Base-by-base conservation (phyloP, 228 moss, liverwort and hornwort species). In the Sphagnum fallax region DNA sequence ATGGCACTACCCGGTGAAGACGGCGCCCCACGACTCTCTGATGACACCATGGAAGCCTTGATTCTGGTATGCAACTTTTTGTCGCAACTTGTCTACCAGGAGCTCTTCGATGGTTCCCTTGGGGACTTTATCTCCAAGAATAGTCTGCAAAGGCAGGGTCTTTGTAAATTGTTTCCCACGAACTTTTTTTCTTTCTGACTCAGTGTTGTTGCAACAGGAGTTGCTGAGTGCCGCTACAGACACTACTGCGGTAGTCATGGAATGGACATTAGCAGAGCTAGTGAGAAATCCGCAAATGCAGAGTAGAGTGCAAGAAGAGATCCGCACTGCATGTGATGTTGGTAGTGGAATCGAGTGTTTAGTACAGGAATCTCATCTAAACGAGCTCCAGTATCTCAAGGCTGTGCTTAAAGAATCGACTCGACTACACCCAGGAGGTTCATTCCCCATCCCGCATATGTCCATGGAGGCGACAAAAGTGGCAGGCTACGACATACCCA, bases 201-300 rank as follows among this genome's bases (percentile, higher is more conserved):
- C 2, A 32, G 32, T 32, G 32, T 32, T 32, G 32, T 32, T 49
- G 64, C 47, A 32, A 47, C 72, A 77, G 77, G 72, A 77, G 16
- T 13, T 77, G 52, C 16, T 77, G 13, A 15, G 66, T 11, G 72
- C 71, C n/a, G 76, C 71, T 10, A 77, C 72, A 9, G 76, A 77
- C 15, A 77, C 76, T 11, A 72, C 71, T 5, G n/a, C 72, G 4
- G 65, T 51, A 13, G 6, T 59, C 2, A 61, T 49, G 50, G 51
- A 72, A 47, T 77, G 72, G 72, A 52, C 50, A n/a, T 47, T 77
- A 13, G 66, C 72, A 10, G 77, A 77, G 53, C 68, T 77, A 5
- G 61, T 69, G 63, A 67, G 55, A 32, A 68, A 72, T 18, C 72
- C 77, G 5, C 4, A 68, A 1, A 68, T 72, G 9, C 63, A 63